Percentiles rank a stretch among this genome's conserved stretches.
These are phyloP conservation scores for Chenopodium album DNA, from an alignment of 148 eudicot species.

Conservation along the genomic window DNA sequence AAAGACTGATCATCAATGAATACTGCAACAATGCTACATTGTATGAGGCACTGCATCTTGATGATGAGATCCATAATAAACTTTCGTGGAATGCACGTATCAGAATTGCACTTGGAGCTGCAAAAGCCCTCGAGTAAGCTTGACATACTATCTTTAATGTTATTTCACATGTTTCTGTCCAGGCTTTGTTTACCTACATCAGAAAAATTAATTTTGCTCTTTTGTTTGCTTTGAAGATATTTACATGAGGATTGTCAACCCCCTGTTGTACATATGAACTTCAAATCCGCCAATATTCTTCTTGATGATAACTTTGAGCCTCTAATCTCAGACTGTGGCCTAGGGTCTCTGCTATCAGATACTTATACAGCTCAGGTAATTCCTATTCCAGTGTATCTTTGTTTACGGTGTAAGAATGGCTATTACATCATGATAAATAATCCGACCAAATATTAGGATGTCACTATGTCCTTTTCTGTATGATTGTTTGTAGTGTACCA, in stretches of 20 bases:
- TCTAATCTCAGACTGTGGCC: slow-evolving; percentile 85
- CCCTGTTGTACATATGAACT: slow-evolving; percentile 71
- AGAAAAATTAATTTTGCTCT: slow-evolving; percentile 1
- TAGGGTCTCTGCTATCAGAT: slow-evolving; percentile 59
- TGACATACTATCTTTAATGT: neutral
- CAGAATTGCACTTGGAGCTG: slow-evolving; percentile 85
- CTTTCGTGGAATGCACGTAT: slow-evolving; percentile 84
- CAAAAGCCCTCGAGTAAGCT: slow-evolving; percentile 91
- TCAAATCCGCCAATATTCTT: slow-evolving; percentile 79
- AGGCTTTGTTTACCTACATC: neutral
- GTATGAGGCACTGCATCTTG: slow-evolving; percentile 73
- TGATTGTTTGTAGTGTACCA: neutral
- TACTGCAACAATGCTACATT: slow-evolving; percentile 71
- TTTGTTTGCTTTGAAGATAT: slow-evolving; percentile 50
- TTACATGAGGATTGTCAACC: slow-evolving; percentile 85
- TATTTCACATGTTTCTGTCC: neutral
- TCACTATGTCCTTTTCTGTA: neutral
- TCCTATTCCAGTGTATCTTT: neutral
- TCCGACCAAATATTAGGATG: neutral
- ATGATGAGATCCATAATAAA: slow-evolving; percentile 63
- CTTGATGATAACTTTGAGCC: slow-evolving; percentile 67
- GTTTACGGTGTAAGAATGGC: neutral
- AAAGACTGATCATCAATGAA: slow-evolving; percentile 61
- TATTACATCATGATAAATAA: neutral
- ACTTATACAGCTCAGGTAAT: slow-evolving; percentile 54